These are phyloP conservation scores for Heliamphora pulchella DNA, from an alignment of 179 eudicot species.

Conservation along the genomic window DNA sequence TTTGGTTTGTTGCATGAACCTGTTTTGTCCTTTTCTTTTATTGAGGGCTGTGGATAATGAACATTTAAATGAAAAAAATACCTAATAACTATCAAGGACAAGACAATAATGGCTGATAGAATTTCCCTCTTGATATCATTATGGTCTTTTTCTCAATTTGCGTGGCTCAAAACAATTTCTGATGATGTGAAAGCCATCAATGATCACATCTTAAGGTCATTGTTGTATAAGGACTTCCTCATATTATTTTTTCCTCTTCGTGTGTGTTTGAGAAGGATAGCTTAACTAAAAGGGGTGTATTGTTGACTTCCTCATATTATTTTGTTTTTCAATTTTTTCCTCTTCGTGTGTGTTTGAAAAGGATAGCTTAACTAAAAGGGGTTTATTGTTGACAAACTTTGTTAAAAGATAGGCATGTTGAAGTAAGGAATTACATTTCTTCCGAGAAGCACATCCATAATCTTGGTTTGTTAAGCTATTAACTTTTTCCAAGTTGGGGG, in stretches of 20 bases:
- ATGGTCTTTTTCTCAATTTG: conserved; percentile 4
- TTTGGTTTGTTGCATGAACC: neutral
- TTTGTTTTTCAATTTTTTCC: neutral
- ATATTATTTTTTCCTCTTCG: neutral
- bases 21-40: neutral
- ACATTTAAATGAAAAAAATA: neutral
- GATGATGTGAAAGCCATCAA: neutral
- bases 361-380: neutral
- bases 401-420: conserved; percentile 7
- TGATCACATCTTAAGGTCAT: neutral
- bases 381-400: neutral
- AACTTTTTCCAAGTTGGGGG: neutral
- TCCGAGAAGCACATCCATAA: neutral
- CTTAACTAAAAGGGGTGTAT: neutral
- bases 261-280: neutral
- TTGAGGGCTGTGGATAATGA: neutral
- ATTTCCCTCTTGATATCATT: neutral
- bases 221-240: neutral
- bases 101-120: neutral
- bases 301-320: neutral
- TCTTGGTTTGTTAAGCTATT: neutral
- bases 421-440: neutral
- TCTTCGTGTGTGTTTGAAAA: neutral
- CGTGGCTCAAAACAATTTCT: neutral
- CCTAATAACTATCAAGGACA: neutral